Base-by-base conservation (phyloP, 768 basidiomycete species). In the Russula griseocarnosa region DNA sequence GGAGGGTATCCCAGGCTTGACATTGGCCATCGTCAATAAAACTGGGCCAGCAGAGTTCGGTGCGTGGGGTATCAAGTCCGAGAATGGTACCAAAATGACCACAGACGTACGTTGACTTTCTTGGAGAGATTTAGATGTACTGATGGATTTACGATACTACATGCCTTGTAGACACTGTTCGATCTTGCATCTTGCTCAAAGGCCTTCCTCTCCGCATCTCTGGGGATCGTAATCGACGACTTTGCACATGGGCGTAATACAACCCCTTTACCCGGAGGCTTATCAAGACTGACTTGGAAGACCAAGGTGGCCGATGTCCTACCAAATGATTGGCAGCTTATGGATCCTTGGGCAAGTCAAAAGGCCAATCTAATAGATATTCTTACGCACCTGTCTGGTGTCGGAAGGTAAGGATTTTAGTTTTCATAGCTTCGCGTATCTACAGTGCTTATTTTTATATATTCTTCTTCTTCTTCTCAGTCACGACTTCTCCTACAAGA, bases 191-290 rank as follows among this genome's bases (percentile, higher is more conserved):
- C 76, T 0, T 73, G 73, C 24, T 78, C 76, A 13, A 77, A 79
- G 54, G 76, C 76, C 5, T 80, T 80, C 70, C 69, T 79, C 7
- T 69, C 72, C 4, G 74, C 72, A 0, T 72, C 78, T 1, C 54
- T 80, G 1, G 79, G 80, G 4, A 73, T 81, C 14, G 73, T 80
- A 26, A 76, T 79, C 46, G 75, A 77, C 36, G 79, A 79, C 65
- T 79, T 76, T 63, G 71, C 71, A 13, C 60, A 70, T 14, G 73
- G 77, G 3, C 70, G 67, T 36, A 79, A 78, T 47, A 62, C 67
- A 7, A 75, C 78, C 0, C 70, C 70, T 6, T 73, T 80, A 4
- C 79, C 79, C 0, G 22, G 60, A 0, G 67, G 67, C 9, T 22
- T 78, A 26, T 58, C 60, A 1, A 69, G 73, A 57, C 63, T 80